Evolutionary conservation across 768 basidiomycete species (phyloP).

Genomic region (Calocera cornea): DNA sequence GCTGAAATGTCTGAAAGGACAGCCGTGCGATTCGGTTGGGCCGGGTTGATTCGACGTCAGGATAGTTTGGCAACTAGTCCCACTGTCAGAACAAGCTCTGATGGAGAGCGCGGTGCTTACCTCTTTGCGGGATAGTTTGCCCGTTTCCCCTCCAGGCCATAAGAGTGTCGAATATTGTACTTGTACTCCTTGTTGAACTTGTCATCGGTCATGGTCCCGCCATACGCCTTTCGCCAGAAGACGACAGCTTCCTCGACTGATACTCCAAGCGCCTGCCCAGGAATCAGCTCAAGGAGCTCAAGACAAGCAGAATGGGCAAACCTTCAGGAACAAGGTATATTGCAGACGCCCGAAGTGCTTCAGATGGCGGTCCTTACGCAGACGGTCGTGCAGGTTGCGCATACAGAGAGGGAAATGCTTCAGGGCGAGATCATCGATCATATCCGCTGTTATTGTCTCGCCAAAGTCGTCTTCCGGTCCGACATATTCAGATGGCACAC

Average conservation of each 20-base stretch:
- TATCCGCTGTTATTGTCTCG: constrained; percentile 75
- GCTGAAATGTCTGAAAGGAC: constrained; percentile 84
- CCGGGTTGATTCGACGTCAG: constrained; percentile 55
- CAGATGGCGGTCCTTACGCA: constrained; percentile 67
- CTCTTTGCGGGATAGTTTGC: constrained; percentile 89
- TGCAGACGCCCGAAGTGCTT: constrained; percentile 87
- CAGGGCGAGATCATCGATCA: constrained; percentile 74
- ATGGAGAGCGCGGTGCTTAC: constrained; percentile 27
- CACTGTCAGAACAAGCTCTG: background rate
- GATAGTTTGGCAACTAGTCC: constrained; percentile 73
- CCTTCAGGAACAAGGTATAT: constrained; percentile 92
- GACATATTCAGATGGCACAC: constrained; percentile 72
- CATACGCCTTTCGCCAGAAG: constrained; percentile 86
- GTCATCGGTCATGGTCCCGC: constrained; percentile 60
- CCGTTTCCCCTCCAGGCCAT: constrained; percentile 85
- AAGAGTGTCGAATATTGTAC: constrained; percentile 94
- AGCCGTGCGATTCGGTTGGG: constrained; percentile 62
- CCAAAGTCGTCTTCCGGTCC: constrained; percentile 34
- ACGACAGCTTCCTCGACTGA: constrained; percentile 85
- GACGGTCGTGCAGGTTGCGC: constrained; percentile 71
- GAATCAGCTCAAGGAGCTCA: background rate
- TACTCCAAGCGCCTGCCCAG: constrained; percentile 66
- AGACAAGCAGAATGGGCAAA: constrained; percentile 20
- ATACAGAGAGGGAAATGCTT: constrained; percentile 95
- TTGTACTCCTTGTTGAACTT: constrained; percentile 96